Evolutionary conservation across 2,329 filamentous ascomycete genomes (phyloP).

Genomic region (Juglanconis juglandina): DNA sequence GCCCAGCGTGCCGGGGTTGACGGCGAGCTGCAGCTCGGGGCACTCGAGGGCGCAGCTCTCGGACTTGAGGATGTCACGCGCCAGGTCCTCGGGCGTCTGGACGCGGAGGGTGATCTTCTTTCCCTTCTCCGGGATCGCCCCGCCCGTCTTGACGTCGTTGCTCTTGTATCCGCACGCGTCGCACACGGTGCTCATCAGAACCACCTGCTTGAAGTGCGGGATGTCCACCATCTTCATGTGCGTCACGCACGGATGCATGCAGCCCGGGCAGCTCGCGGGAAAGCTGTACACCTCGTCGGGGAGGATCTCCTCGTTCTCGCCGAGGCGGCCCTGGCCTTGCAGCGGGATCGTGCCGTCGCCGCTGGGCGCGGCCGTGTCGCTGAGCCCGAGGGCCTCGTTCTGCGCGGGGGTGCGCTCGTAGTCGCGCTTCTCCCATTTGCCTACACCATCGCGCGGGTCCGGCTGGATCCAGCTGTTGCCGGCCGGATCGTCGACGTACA

Average conservation of each 20-base stretch:
- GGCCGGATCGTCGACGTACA: conserved; percentile 84
- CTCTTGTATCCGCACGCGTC: conserved; percentile 89
- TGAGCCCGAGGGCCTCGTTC: conserved; percentile 79
- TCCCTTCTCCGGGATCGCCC: conserved; percentile 82
- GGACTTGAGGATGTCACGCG: conserved; percentile 91
- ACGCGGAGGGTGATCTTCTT: conserved; percentile 78
- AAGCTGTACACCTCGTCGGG: conserved; percentile 92
- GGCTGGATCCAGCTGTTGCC: conserved; percentile 98
- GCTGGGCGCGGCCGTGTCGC: conserved; percentile 51
- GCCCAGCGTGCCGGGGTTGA: conserved; percentile 90
- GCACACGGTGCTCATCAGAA: conserved; percentile 92
- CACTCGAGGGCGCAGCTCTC: conserved; percentile 87
- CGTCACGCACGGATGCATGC: conserved; percentile 78
- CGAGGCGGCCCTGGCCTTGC: conserved; percentile 35
- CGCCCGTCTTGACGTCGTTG: conserved; percentile 97
- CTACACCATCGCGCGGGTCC: conserved; percentile 71
- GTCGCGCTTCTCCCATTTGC: conserved; percentile 84
- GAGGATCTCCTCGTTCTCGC: conserved; percentile 71
- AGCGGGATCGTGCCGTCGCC: conserved; percentile 49
- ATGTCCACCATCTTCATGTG: conserved; percentile 99
- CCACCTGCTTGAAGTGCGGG: conserved; percentile 95
- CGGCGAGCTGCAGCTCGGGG: conserved; percentile 79
- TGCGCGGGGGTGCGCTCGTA: conserved; percentile 80
- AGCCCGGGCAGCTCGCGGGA: conserved; percentile 87
- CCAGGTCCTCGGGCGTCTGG: conserved; percentile 67